Percentiles rank a stretch among this genome's conserved stretches.
Conservation (phyloP, 768 basidiomycete genomes). For the Lactarius indigo region DNA sequence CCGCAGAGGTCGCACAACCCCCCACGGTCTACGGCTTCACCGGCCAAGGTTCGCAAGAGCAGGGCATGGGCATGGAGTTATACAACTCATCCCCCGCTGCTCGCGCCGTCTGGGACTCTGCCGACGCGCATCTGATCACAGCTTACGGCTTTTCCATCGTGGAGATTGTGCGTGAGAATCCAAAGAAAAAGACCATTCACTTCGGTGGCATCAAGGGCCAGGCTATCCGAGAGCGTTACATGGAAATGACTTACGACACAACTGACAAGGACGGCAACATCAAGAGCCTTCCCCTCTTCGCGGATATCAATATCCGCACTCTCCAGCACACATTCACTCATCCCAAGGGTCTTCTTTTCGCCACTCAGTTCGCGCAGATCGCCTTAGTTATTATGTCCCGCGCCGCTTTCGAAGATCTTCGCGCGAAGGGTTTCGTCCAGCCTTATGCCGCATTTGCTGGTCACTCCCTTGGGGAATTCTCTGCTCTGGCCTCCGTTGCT, state of each 20-base stretch:
- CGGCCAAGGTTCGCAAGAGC: conserved; percentile 96
- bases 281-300: conserved; percentile 93
- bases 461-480: conserved; percentile 98
- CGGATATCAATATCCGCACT: conserved; percentile 91
- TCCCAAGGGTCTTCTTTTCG: conserved; percentile 90
- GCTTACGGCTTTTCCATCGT: conserved; percentile 99
- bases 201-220: conserved; percentile 99
- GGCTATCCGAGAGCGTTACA: conserved; percentile 97
- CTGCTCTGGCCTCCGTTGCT: conserved; percentile 95
- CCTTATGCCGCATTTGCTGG: conserved; percentile 92
- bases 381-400: conserved; percentile 98
- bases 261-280: conserved; percentile 95
- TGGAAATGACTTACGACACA: conserved; percentile 98
- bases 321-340: conserved; percentile 99
- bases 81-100: conserved; percentile 92
- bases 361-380: conserved; percentile 98
- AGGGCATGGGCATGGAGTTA: conserved; percentile 99
- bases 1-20: conserved; percentile 91
- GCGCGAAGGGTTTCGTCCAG: conserved; percentile 92
- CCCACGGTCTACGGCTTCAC: conserved; percentile 96
- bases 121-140: conserved; percentile 87
- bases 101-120: conserved; percentile 95
- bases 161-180: conserved; percentile 98
- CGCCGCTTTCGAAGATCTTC: conserved; percentile 98
- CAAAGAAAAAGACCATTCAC: conserved; percentile 96